phyloP scores from a whole-genome alignment of 2,329 filamentous ascomycete genomes.

The Mycosphaerelloides madeirae region DNA sequence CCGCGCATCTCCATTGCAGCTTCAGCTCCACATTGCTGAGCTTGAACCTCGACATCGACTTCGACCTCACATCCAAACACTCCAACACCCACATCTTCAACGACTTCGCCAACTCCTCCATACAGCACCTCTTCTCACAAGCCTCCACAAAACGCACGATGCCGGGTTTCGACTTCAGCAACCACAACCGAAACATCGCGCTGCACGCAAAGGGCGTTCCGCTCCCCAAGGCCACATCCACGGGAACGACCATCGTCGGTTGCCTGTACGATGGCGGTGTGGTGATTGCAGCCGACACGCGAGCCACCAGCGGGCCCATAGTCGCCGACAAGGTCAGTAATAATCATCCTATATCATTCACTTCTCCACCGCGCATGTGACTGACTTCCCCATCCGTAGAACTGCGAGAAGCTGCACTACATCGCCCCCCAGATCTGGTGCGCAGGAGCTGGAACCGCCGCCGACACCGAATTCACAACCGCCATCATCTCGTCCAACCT shows the following conservation, averaged over 20 bases:
- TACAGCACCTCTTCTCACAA: no score
- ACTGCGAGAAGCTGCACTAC: slow-evolving; percentile 99
- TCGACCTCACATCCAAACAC: neutral
- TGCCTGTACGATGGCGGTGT: slow-evolving; percentile 96
- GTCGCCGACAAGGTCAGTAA: slow-evolving; percentile 83
- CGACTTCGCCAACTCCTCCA: neutral
- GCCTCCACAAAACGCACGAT: slow-evolving; percentile 57
- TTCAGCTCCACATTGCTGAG: neutral
- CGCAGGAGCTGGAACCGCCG: slow-evolving; percentile 92
- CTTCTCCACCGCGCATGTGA: no score
- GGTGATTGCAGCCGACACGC: slow-evolving; percentile 96
- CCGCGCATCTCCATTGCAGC: neutral
- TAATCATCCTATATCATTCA: no score
- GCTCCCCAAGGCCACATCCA: slow-evolving; percentile 95
- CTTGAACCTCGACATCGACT: slow-evolving; percentile 1
- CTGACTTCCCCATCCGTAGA: slow-evolving; percentile 44
- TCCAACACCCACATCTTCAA: neutral
- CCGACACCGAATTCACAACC: slow-evolving; percentile 98
- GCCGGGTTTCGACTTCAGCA: slow-evolving; percentile 98
- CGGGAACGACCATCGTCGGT: slow-evolving; percentile 96
- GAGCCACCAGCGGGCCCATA: slow-evolving; percentile 94
- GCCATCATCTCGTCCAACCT: slow-evolving; percentile 97
- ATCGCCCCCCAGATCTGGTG: slow-evolving; percentile 99
- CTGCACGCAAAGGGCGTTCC: slow-evolving; percentile 91
- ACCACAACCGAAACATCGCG: slow-evolving; percentile 98